Evolutionary conservation across 2,329 filamentous ascomycete genomes (phyloP).

Genomic region (Curvularia sp.): DNA sequence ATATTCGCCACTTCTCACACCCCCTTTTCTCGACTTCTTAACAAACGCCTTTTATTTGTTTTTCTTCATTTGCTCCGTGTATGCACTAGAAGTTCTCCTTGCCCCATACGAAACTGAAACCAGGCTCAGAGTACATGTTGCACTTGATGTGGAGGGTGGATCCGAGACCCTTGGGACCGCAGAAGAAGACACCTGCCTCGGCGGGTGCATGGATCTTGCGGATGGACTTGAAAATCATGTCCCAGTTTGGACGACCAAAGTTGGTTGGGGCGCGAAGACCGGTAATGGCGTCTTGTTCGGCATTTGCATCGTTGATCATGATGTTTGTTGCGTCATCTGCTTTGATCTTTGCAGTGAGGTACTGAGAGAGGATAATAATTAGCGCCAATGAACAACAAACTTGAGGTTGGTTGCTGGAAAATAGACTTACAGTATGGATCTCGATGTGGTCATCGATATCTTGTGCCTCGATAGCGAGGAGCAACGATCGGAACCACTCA

Average conservation of each 20-base stretch:
- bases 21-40: slow-evolving; percentile 6
- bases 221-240: slow-evolving; percentile 86
- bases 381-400: slow-evolving; percentile 12
- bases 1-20: slow-evolving; percentile 8
- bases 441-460: slow-evolving; percentile 85
- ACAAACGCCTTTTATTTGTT: background rate
- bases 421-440: slow-evolving; percentile 71
- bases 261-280: slow-evolving; percentile 83
- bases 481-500: slow-evolving; percentile 86
- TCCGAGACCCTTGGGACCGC: slow-evolving; percentile 80
- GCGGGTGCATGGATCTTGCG: slow-evolving; percentile 67
- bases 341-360: slow-evolving; percentile 87
- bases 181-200: slow-evolving; percentile 69
- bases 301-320: slow-evolving; percentile 89
- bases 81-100: slow-evolving; percentile 70
- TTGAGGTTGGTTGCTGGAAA: background rate
- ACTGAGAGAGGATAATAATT: slow-evolving; percentile 53
- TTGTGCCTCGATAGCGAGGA: slow-evolving; percentile 85
- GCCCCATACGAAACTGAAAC: slow-evolving; percentile 72
- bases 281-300: slow-evolving; percentile 84
- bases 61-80: background rate
- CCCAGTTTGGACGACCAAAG: slow-evolving; percentile 87
- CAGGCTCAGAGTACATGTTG: slow-evolving; percentile 86
- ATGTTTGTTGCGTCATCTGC: slow-evolving; percentile 86
- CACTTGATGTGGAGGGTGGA: slow-evolving; percentile 81